phyloP scores from a whole-genome alignment of 352 stramenopile species.

The Phytophthora pini region DNA sequence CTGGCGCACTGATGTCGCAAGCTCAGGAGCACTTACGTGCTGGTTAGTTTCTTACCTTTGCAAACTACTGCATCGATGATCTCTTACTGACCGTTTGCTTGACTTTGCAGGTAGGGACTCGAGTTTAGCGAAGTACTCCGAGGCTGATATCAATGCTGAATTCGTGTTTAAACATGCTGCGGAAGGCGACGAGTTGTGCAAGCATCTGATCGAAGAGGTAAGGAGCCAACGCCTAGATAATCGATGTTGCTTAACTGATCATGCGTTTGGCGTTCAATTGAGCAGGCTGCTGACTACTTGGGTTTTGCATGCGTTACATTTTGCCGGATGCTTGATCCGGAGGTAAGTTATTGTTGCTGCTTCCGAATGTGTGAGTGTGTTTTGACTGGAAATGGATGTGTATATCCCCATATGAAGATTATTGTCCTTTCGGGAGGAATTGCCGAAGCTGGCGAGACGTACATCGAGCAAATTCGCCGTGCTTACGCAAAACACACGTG shows the following conservation, averaged over 20 bases:
- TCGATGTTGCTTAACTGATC: conserved; percentile 7
- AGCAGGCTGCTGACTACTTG: conserved; percentile 79
- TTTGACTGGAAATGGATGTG: background rate
- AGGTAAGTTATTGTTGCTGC: conserved; percentile 46
- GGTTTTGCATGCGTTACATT: conserved; percentile 87
- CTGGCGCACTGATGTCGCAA: conserved; percentile 65
- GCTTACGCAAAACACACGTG: conserved; percentile 78
- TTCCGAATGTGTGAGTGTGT: background rate
- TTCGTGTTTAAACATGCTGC: conserved; percentile 75
- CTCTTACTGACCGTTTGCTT: conserved; percentile 2
- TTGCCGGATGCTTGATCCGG: conserved; percentile 73
- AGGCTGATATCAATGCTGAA: conserved; percentile 69
- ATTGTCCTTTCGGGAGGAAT: conserved; percentile 84
- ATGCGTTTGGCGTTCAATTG: conserved; percentile 5
- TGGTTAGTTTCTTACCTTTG: conserved; percentile 32
- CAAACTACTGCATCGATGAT: background rate
- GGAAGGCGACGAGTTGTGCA: conserved; percentile 73
- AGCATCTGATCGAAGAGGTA: conserved; percentile 75
- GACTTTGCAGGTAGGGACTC: conserved; percentile 50
- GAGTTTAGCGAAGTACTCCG: conserved; percentile 45
- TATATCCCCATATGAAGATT: conserved; percentile 42
- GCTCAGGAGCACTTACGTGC: conserved; percentile 69
- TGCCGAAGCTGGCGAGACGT: conserved; percentile 72
- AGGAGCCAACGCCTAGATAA: background rate
- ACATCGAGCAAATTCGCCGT: conserved; percentile 67